phyloP scores from a whole-genome alignment of 2,329 filamentous ascomycete species.

The Penicillium sp. region DNA sequence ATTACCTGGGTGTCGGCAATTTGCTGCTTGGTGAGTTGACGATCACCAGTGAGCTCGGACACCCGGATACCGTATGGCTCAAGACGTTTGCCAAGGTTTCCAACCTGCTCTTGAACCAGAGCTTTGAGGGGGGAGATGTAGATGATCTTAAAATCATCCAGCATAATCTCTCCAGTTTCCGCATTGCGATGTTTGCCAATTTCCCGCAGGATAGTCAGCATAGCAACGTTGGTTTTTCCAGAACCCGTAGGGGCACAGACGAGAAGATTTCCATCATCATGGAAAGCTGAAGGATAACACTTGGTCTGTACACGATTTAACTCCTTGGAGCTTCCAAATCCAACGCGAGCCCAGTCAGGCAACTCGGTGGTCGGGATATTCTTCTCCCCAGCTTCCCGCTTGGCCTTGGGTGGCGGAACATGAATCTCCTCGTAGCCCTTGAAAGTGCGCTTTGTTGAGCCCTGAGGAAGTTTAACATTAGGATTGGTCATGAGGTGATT shows the following conservation, averaged over 20 bases:
- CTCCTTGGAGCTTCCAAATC: conserved; percentile 82
- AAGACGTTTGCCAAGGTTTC: conserved; percentile 90
- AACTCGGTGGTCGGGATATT: conserved; percentile 83
- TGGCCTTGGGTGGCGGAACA: conserved; percentile 88
- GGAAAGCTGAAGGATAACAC: conserved; percentile 87
- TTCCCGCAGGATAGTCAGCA: conserved; percentile 93
- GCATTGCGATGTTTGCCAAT: conserved; percentile 93
- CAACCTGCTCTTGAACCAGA: conserved; percentile 94
- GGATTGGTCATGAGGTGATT: conserved; percentile 99
- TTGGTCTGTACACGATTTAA: conserved; percentile 95
- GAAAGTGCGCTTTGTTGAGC: conserved; percentile 91
- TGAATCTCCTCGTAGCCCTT: conserved; percentile 99
- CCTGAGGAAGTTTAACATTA: conserved; percentile 88
- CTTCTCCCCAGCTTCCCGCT: conserved; percentile 74
- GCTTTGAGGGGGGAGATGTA: conserved; percentile 97
- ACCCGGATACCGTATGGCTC: conserved; percentile 90
- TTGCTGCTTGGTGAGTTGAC: conserved; percentile 97
- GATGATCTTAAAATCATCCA: conserved; percentile 97
- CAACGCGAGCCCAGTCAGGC: conserved; percentile 85
- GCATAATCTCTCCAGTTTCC: conserved; percentile 85
- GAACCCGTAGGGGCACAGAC: conserved; percentile 96
- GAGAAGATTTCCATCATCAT: conserved; percentile 95
- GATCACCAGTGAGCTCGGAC: conserved; percentile 94
- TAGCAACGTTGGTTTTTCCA: conserved; percentile 97
- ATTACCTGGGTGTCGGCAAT: conserved; percentile 98